Conservation (phyloP, 75 land plant genomes). For the Picea glauca region DNA sequence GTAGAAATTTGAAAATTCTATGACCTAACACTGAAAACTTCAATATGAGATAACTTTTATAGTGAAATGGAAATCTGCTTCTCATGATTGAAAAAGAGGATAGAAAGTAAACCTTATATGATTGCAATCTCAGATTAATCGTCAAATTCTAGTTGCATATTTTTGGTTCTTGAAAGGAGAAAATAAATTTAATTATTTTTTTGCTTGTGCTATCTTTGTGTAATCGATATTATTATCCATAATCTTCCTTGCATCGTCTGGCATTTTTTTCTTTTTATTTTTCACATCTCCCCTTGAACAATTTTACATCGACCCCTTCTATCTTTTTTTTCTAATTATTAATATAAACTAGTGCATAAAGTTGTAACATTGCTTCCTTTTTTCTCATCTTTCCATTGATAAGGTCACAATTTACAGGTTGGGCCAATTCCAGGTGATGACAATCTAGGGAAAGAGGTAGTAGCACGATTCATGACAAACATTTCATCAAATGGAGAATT, state of each 20-base stretch:
- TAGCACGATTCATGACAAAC: conserved; percentile 49
- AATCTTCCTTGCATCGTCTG: background rate
- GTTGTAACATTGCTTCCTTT: background rate
- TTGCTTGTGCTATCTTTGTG: background rate
- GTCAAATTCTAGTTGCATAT: background rate
- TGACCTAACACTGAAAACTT: background rate
- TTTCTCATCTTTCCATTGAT: background rate
- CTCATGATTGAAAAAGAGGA: background rate
- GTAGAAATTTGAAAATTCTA: background rate
- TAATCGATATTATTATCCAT: background rate
- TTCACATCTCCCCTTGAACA: too few species aligned
- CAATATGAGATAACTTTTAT: background rate
- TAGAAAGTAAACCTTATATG: background rate
- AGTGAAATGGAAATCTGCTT: background rate
- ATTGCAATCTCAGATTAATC: background rate
- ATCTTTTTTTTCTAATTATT: background rate
- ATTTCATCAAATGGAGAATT: conserved; percentile 62
- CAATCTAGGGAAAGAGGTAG: conserved; percentile 80
- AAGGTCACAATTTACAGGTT: conserved; percentile 44
- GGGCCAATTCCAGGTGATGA: conserved; percentile 93
- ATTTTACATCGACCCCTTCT: too few species aligned
- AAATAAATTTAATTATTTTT: background rate
- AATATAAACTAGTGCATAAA: background rate
- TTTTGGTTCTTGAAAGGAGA: background rate
- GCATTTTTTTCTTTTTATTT: too few species aligned